Evolutionary conservation across 257 asterid species (phyloP), one percentile per base, ranked within the genome.

Genomic region (Handroanthus guayacan): DNA sequence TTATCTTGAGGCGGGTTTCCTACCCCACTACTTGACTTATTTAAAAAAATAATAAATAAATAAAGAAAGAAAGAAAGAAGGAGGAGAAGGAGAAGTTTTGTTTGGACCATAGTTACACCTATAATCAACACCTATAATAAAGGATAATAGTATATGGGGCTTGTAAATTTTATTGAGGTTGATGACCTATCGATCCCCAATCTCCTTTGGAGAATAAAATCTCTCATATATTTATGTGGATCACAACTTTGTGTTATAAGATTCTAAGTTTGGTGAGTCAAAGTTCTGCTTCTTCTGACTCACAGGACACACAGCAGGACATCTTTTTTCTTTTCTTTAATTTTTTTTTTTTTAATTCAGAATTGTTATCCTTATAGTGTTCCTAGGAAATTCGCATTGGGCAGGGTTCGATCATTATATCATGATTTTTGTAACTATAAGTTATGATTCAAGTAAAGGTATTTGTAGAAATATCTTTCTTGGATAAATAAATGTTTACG

Each of bases 61-160:
- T n/a, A n/a, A 25, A 25, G 0, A 25, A 25, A 25, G 31, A 1
- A 25, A 25, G 31, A 25, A 25, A 25, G 31, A 25, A 25, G 31
- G 31, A 25, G 31, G 1, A 25, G 31, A 25, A 25, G 31, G 1
- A 25, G 31, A 25, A 0, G 74, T 82, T 72, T 65, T 67, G 79
- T 81, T 86, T 81, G 87, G 82, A 81, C 62, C 3, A 50, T 71
- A 62, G 67, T 65, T 67, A 36, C 14, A 18, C 67, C 78, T 37
- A 18, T 2, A 55, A 3, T 73, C 41, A 57, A 7, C 51, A 56
- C 69, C 64, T 20, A 18, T 12, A 39, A 62, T 47, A 18, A 57
- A 16, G 5, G 1, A 16, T 52, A n/a, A 54, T 5, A 3, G 7
- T 54, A 13, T 12, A 16, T 14, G 5, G 16, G 16, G 6, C 5